Conservation (phyloP, 78 protist genomes). For the Creolimax fragrantissima region DNA sequence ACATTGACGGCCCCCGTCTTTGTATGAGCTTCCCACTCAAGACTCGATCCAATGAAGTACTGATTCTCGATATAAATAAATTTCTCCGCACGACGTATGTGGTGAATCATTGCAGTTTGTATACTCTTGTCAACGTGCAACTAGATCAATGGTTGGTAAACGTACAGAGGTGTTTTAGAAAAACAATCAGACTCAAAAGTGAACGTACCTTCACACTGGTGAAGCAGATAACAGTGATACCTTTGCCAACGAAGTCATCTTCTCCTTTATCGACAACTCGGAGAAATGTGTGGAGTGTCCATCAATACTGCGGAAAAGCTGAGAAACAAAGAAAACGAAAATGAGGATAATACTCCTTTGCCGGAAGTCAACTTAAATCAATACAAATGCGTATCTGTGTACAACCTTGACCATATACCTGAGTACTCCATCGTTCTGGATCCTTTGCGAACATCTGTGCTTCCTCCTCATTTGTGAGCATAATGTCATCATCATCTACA, state of each 20-base stretch:
- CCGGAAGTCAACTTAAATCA: background rate
- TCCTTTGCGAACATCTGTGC: background rate
- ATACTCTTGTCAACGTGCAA: constrained; percentile 27
- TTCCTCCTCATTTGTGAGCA: background rate
- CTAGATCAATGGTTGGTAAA: too few relatives aligned
- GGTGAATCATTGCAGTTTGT: constrained; percentile 30
- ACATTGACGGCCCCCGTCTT: background rate
- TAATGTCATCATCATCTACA: background rate
- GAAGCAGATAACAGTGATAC: too few relatives aligned
- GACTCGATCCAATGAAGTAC: constrained; percentile 30
- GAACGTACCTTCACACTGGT: too few relatives aligned
- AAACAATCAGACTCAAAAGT: background rate
- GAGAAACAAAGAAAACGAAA: too few relatives aligned
- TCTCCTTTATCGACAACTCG: background rate
- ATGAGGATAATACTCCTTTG: background rate
- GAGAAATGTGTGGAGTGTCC: background rate
- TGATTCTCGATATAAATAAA: constrained; percentile 56
- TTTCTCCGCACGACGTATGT: constrained; percentile 17
- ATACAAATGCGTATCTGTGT: background rate
- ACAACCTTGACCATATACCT: background rate
- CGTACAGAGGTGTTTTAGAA: too few relatives aligned
- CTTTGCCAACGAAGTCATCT: background rate
- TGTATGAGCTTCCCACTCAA: background rate
- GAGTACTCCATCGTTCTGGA: background rate
- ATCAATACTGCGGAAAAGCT: constrained; percentile 34